Evolutionary conservation across 2,329 filamentous ascomycete species (phyloP), one percentile per base, ranked within the genome.

Genomic region (Cylindrodendrum hubeiense): DNA sequence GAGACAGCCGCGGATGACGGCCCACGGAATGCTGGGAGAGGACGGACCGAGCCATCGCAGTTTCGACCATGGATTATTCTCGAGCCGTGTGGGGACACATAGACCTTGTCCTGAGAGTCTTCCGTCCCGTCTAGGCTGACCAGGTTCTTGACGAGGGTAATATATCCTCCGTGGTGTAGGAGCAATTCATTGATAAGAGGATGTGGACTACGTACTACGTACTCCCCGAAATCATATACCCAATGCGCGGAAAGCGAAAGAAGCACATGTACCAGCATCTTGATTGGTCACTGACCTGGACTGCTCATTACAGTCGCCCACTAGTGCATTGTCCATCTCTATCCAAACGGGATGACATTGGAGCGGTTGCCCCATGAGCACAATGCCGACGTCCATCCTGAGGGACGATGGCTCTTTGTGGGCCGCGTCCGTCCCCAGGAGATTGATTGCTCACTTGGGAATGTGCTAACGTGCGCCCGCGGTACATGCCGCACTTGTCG

Each of bases 21-120:
- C 9, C 21, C 6, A 24, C 44, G 44, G n/a, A n/a, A n/a, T n/a
- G n/a, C n/a, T n/a, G n/a, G n/a, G n/a, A n/a, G 54, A 71, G 56
- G 62, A 66, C 67, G 67, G 69, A 53, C 71, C 69, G 71, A 71
- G 69, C 62, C 64, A 73, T 54, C 44, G 37, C 58, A 44, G 55
- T 54, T 30, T 55, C 44, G 65, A 51, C 26, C 43, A 51, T 46
- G 60, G 55, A 28, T 49, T 22, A 30, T 60, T 34, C 28, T 26
- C 44, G 28, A 26, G 49, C 33, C 43, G 33, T 13, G 30, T 46
- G 33, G 54, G 24, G 39, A 15, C 33, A 12, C 37, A 46, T 28
- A 33, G 41, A 39, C 60, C 53, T 44, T 30, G 46, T 26, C 39
- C 22, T 33, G 49, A 53, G 39, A 51, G 52, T 47, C 17, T 34